Evolutionary conservation across 768 basidiomycete genomes (phyloP), one percentile per base, ranked within the genome.

Genomic region (Tulasnella sp.): DNA sequence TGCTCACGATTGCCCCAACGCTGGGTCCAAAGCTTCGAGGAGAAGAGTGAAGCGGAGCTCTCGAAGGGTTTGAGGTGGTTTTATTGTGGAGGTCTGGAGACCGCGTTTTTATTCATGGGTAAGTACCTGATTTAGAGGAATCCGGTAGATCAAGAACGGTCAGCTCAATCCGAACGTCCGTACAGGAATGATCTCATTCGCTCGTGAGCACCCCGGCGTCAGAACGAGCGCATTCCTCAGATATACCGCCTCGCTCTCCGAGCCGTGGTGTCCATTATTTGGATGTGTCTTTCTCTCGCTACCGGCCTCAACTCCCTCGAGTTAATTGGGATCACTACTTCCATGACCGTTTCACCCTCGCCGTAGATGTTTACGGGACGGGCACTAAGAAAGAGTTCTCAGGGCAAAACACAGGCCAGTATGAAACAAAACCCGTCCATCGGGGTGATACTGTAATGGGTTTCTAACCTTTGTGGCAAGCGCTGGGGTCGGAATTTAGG

Each of bases 311-410:
- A 74, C 54, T 74, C 73, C 45, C 73, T 74, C 22, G 49, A 74
- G 52, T 54, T 74, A 4, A 67, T 74, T 29, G 73, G 73, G 58
- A 74, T 54, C 29, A 58, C 52, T 15, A 5, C 73, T 4, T 34
- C 45, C 15, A 42, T 25, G 17, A 74, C 73, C 12, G 73, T 58
- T 67, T 74, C 29, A n/a, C 54, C 36, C 73, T 74, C 34, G 73
- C 73, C n/a, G 73, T 74, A 2, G 73, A 74, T 36, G 58, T 74
- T 31, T 74, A 52, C 9, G 73, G 73, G 34, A 31, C n/a, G n/a
- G n/a, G n/a, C n/a, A n/a, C n/a, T 25, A 25, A 19, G 45, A 19
- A 58, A 34, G 58, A 74, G 34, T 12, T 64, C 29, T 25, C 58
- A 17, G 31, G 58, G 5, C 25, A 64, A 34, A 14, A 64, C 58